Conservation (phyloP, 2,329 filamentous ascomycete genomes). For the Ceratocystis albifundus region DNA sequence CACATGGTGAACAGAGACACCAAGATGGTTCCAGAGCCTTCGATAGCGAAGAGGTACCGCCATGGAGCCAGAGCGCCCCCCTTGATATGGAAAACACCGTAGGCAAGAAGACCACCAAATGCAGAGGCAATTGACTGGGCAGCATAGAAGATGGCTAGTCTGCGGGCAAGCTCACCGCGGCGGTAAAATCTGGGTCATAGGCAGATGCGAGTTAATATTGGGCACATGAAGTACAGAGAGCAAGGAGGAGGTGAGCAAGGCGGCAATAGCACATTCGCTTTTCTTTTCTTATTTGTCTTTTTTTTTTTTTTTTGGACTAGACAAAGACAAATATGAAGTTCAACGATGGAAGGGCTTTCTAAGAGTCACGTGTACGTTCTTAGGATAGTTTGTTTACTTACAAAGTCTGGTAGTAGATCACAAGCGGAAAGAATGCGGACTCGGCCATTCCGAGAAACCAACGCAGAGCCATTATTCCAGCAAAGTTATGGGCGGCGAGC, state of each 20-base stretch:
- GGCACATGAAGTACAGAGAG: background rate
- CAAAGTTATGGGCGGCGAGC: constrained; percentile 40
- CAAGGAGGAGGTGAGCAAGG: background rate
- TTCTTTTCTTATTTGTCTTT: no score
- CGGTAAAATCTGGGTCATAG: constrained; percentile 36
- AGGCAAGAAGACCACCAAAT: constrained; percentile 39
- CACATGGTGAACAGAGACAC: constrained; percentile 54
- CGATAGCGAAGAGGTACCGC: constrained; percentile 45
- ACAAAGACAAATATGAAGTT: background rate
- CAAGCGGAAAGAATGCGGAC: constrained; percentile 44
- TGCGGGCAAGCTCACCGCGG: constrained; percentile 36
- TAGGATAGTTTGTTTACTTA: constrained; percentile 5
- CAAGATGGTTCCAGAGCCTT: constrained; percentile 45
- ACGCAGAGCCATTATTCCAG: constrained; percentile 39
- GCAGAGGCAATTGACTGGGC: constrained; percentile 60
- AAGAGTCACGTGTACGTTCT: background rate
- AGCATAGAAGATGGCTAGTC: constrained; percentile 58
- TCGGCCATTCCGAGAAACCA: constrained; percentile 44
- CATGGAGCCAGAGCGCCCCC: constrained; percentile 33
- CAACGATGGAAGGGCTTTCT: no score
- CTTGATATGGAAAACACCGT: constrained; percentile 39
- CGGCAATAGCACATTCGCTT: background rate
- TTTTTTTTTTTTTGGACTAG: background rate
- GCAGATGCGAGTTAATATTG: no score
- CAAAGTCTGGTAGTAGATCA: constrained; percentile 41